Evolutionary conservation across 495 filamentous ascomycete genomes (phyloP).

Genomic region (Penicillium angulare): DNA sequence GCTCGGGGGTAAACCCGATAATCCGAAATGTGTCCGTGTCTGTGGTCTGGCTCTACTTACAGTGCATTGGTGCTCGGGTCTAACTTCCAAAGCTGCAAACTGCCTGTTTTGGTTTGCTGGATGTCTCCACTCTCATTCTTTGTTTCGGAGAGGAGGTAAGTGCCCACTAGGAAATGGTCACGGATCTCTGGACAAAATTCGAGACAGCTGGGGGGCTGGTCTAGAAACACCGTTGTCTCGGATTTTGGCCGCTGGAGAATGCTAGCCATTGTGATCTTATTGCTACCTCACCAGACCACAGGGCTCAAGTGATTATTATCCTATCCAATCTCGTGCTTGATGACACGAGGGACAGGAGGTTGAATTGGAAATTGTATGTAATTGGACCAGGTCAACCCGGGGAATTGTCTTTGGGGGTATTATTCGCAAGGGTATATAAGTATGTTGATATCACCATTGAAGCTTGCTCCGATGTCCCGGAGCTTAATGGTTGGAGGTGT

Average conservation of each 20-base stretch:
- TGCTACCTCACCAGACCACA: not conserved
- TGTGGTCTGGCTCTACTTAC: constrained; percentile 52
- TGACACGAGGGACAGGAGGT: not conserved
- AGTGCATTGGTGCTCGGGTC: constrained; percentile 38
- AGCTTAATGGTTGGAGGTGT: too few species aligned
- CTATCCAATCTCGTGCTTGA: not conserved
- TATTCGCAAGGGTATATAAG: not conserved
- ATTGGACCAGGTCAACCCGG: not conserved
- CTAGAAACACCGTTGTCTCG: constrained; percentile 38
- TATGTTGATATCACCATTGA: too few species aligned
- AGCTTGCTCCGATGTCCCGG: too few species aligned
- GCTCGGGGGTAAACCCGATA: not conserved
- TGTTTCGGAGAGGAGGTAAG: constrained; percentile 69
- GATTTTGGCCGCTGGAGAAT: constrained; percentile 29
- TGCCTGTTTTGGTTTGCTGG: constrained; percentile 66
- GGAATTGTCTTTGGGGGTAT: not conserved
- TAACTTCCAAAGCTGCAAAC: constrained; percentile 63
- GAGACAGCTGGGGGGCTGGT: constrained; percentile 77
- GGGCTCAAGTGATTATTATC: not conserved
- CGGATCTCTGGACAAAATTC: constrained; percentile 69
- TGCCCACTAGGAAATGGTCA: constrained; percentile 76
- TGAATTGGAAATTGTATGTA: not conserved
- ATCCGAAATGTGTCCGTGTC: not conserved
- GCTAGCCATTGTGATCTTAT: constrained; percentile 8
- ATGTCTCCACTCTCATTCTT: constrained; percentile 30